Evolutionary conservation across 2,329 filamentous ascomycete species (phyloP).

Genomic region (Exserohilum rostratum): DNA sequence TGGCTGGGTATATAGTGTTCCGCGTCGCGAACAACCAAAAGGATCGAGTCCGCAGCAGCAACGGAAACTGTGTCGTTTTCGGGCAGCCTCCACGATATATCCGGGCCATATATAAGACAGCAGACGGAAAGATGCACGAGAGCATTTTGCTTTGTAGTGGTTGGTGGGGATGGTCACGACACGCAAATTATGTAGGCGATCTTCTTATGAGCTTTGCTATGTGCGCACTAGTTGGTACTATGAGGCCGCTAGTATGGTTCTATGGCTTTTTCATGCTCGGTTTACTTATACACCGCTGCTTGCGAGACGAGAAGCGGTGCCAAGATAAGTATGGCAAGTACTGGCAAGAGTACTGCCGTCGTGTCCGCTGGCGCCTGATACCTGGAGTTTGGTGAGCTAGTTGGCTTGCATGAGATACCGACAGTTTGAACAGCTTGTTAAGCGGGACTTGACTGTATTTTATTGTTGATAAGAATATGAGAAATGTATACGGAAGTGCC

Average conservation of each 20-base stretch:
- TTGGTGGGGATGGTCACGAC: not conserved
- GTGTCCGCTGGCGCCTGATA: not conserved
- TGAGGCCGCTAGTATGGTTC: not conserved
- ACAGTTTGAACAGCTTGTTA: too few species aligned
- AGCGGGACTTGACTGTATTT: too few species aligned
- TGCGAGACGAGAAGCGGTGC: not conserved
- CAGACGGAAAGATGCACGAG: not conserved
- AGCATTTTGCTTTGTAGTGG: slow-evolving; percentile 1
- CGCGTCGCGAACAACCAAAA: not conserved
- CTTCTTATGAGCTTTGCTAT: not conserved
- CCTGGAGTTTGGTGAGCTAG: not conserved
- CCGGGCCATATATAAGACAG: not conserved
- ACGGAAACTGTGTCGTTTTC: not conserved
- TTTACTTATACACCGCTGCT: not conserved
- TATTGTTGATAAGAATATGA: too few species aligned
- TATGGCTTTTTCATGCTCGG: not conserved
- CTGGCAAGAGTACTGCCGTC: not conserved
- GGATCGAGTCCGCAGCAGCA: not conserved
- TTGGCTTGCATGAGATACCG: not conserved
- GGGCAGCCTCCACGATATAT: not conserved
- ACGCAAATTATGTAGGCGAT: not conserved
- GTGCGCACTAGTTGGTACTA: not conserved
- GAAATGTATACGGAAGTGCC: too few species aligned
- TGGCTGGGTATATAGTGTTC: not conserved
- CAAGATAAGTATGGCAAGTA: not conserved